Evolutionary conservation across 1,284 basidiomycete genomes (phyloP), one percentile per base, ranked within the genome.

Genomic region (Sanghuangporus weigelae): DNA sequence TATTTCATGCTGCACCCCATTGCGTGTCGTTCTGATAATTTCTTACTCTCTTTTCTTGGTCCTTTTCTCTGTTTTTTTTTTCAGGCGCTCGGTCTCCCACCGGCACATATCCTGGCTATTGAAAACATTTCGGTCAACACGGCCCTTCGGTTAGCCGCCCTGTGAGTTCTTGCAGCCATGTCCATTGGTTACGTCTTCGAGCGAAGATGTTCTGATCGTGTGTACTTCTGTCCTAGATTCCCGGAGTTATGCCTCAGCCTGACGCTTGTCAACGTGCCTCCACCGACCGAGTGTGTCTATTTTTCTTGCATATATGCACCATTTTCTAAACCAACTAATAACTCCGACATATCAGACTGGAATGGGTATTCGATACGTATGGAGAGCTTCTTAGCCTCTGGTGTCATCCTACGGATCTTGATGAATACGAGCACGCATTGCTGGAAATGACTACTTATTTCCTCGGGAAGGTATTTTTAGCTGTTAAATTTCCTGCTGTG

Each of bases 201-300:
- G 53, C 16, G 12, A 57, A 57, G 55, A 61, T 53, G 23, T 57
- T 55, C 59, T 63, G 36, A 56, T 26, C 49, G 23, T 44, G 51
- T 3, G 2, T 31, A 31, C 65, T 59, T 42, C 44, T n/a, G 19
- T 50, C 60, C 51, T 65, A 88, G 88, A 62, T 91, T 89, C 72
- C 87, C 88, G n/a, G 87, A 89, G 65, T 76, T 84, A 69, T 86
- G 84, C 68, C 72, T 85, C 38, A 89, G 86, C 68, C 74, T 91
- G 55, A 84, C 86, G 2, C 75, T 91, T 14, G 84, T 84, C 68
- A 89, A 88, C 70, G 81, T 88, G 21, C 86, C 87, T 21, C 77
- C 86, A 12, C 84, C 85, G 50, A 79, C 79, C 50, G 87, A 89
- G 89, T 90, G 70, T 68, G 23, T 46, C 58, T 26, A 40, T 39